Base-by-base conservation (phyloP, 1,139 yeast species). In the Tardiomyces digboiensis region DNA sequence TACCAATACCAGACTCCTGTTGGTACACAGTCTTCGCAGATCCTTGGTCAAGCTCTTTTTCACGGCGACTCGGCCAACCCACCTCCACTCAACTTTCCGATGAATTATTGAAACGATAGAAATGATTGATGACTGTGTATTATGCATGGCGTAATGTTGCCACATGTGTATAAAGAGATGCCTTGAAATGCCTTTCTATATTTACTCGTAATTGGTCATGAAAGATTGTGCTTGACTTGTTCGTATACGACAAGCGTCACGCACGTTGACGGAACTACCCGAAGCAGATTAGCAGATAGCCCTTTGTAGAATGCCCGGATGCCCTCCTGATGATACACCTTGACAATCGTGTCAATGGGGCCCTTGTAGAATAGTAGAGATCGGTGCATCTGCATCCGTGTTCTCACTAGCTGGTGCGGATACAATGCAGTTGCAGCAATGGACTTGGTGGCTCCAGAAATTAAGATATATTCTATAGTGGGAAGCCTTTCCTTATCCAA, bases 191-290 rank as follows among this genome's bases (percentile, higher is more conserved):
- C n/a, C n/a, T n/a, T n/a, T n/a, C n/a, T n/a, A n/a, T n/a, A n/a
- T n/a, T n/a, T n/a, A n/a, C n/a, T n/a, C n/a, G n/a, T n/a, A n/a
- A n/a, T n/a, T n/a, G n/a, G n/a, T n/a, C n/a, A n/a, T n/a, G n/a
- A n/a, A n/a, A n/a, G n/a, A n/a, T n/a, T 16, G 19, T 16, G 37
- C 37, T 47, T 48, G 42, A 83, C 59, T 21, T 83, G 76, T 57
- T 91, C 98, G 57, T 91, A 91, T 13, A 86, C 71, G n/a, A 94
- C 77, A 58, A 91, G 80, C 49, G 94, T 95, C 20, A 91, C 67
- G 40, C 67, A 59, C 26, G 95, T 89, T 10, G 95, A 95, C 53
- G 94, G 97, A 16, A 87, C 76, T 0, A 91, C 97, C 51, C 86
- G 81, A 41, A 88, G 67, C 46, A 89, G 61, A 22, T 94, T 80